Evolutionary conservation across 805 yeast genomes (phyloP).

Genomic region (Starmera quercuum): DNA sequence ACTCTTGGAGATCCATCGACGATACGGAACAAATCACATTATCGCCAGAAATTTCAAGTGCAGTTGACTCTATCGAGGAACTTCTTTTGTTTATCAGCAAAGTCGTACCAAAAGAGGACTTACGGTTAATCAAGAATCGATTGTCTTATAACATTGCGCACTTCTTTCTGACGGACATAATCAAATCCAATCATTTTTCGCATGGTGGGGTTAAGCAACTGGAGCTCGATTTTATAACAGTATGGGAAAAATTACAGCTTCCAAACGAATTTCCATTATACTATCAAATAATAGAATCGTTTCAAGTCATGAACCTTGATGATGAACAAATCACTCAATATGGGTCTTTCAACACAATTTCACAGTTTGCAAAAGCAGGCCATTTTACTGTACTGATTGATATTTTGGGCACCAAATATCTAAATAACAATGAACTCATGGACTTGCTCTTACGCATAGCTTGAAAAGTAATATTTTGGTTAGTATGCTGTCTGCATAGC

Average conservation of each 20-base stretch:
- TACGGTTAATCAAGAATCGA: constrained; percentile 16
- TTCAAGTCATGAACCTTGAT: constrained; percentile 21
- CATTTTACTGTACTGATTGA: constrained; percentile 20
- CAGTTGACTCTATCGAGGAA: constrained; percentile 19
- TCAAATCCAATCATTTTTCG: constrained; percentile 29
- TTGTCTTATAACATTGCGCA: constrained; percentile 20
- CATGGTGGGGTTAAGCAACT: constrained; percentile 25
- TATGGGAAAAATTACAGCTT: constrained; percentile 20
- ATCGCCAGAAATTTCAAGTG: constrained; percentile 19
- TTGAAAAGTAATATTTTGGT: no score
- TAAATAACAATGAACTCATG: constrained; percentile 26
- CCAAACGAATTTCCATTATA: constrained; percentile 10
- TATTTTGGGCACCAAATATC: constrained; percentile 9
- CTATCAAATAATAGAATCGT: constrained; percentile 17
- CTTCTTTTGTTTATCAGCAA: constrained; percentile 12
- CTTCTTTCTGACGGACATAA: constrained; percentile 26
- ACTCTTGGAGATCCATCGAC: constrained; percentile 20
- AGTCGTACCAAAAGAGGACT: constrained; percentile 9
- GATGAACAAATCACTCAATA: constrained; percentile 14
- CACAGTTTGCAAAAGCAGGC: constrained; percentile 22
- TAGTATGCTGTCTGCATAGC: constrained; percentile 4
- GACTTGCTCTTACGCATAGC: constrained; percentile 28
- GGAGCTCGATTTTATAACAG: constrained; percentile 21
- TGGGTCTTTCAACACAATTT: constrained; percentile 11
- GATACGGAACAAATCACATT: constrained; percentile 5